Evolutionary conservation across 495 filamentous ascomycete genomes (phyloP), one percentile per base, ranked within the genome.

Genomic region (Cladorrhinum samala): DNA sequence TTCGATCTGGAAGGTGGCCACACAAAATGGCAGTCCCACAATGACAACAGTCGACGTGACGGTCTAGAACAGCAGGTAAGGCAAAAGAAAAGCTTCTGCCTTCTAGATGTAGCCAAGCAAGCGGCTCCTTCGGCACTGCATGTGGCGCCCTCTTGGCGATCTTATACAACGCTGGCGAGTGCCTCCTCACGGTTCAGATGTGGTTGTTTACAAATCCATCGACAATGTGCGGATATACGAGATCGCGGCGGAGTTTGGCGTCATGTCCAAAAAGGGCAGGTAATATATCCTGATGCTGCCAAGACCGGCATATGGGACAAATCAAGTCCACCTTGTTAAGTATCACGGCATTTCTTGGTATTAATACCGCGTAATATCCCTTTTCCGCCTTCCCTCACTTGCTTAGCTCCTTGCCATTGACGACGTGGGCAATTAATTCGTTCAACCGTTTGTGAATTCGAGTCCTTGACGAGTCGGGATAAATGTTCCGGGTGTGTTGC

Each of bases 231-330:
- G n/a, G 13, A 3, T 33, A 47, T 25, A 47, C 45, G 45, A 47
- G 21, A 47, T 47, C 23, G 9, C 45, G 24, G 45, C 21, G 25
- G 6, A n/a, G 17, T 9, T 33, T 47, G 45, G 21, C 45, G 25
- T 33, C 45, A 47, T 47, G 45, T 20, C 9, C 45, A 27, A 25
- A 47, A 47, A 6, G 6, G 45, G 45, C 45, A 47, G 45, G 45
- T 47, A 47, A 47, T 47, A 9, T 47, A 47, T 47, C 17, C 14
- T 16, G 13, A n/a, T 23, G 45, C 45, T 23, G 45, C 45, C 45
- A 47, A 47, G 45, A 16, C 21, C 45, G 45, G 45, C 45, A 47
- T 20, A n/a, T 47, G 45, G 24, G 13, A 47, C 45, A 47, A 47
- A 47, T 33, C 45, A 47, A 47, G 21, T 9, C 20, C 25, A 17